Conservation (phyloP, 805 yeast genomes). For the Komagataella kurtzmanii region DNA sequence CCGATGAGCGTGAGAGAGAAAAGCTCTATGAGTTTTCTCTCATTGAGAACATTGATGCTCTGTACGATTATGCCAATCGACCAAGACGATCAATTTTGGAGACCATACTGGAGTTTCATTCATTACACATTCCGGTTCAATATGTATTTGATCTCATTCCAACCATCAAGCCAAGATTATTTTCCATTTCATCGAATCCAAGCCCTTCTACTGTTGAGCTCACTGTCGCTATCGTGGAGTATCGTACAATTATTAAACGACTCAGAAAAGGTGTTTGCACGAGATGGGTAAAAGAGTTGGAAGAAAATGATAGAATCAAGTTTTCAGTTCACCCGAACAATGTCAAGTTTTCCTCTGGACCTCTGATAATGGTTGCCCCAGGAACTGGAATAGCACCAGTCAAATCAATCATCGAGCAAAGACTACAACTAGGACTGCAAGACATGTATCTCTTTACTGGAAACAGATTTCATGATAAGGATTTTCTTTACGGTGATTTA, state of each 20-base stretch:
- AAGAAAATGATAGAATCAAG: constrained; percentile 32
- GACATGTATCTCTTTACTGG: constrained; percentile 56
- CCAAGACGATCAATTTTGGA: constrained; percentile 85
- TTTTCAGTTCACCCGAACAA: constrained; percentile 37
- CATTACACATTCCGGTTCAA: constrained; percentile 62
- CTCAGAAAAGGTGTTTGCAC: constrained; percentile 77
- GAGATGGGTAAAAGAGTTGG: constrained; percentile 47
- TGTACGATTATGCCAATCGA: constrained; percentile 84
- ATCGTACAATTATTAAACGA: constrained; percentile 67
- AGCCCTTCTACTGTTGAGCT: constrained; percentile 37
- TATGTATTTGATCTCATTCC: constrained; percentile 74
- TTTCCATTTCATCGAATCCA: constrained; percentile 67
- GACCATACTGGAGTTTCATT: constrained; percentile 67
- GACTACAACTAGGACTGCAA: constrained; percentile 10
- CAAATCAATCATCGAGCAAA: constrained; percentile 44
- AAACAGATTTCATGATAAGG: constrained; percentile 50
- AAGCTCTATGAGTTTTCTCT: constrained; percentile 65
- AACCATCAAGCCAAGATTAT: constrained; percentile 63
- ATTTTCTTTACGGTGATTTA: constrained; percentile 47
- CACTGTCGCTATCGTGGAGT: constrained; percentile 76
- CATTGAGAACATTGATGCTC: constrained; percentile 63
- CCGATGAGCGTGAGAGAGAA: constrained; percentile 61
- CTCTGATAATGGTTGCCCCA: constrained; percentile 71
- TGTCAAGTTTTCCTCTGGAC: constrained; percentile 23
- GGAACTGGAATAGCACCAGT: constrained; percentile 98